Conservation (phyloP, 345 rosid species). For the Rubroshorea leprosula region DNA sequence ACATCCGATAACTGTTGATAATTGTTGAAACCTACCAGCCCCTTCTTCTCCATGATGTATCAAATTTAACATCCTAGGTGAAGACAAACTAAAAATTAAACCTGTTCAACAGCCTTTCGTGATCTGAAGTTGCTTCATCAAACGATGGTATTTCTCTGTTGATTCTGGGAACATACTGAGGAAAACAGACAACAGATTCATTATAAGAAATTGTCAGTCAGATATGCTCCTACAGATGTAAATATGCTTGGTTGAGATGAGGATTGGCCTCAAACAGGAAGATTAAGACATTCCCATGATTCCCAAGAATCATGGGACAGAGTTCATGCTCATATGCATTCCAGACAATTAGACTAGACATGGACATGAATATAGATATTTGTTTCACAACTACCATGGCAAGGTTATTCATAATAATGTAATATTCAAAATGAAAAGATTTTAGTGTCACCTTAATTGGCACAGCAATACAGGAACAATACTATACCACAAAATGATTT, state of each 20-base stretch:
- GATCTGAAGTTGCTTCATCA: conserved; percentile 93
- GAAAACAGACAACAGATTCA: conserved; percentile 9
- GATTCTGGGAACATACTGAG: conserved; percentile 85
- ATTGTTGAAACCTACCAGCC: too few species aligned
- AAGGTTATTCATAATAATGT: too few species aligned
- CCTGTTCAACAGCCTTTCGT: conserved; percentile 83
- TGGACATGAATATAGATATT: background rate
- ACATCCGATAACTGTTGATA: background rate
- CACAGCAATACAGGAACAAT: too few species aligned
- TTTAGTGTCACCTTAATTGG: too few species aligned
- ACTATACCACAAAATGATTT: too few species aligned
- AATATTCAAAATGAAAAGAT: too few species aligned
- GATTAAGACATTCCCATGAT: too few species aligned
- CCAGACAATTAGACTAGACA: background rate
- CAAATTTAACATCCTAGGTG: conserved; percentile 1
- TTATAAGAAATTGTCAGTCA: conserved; percentile 3
- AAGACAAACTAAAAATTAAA: conserved; percentile 13
- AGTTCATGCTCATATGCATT: too few species aligned
- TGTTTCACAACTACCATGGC: too few species aligned
- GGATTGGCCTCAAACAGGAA: too few species aligned
- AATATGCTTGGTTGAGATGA: too few species aligned
- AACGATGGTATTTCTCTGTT: conserved; percentile 93
- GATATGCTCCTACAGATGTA: background rate
- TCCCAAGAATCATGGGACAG: too few species aligned
- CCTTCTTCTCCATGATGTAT: conserved; percentile 1